These are phyloP conservation scores for Agaricus blazei DNA, from an alignment of 768 basidiomycete species.

Conservation along the genomic window DNA sequence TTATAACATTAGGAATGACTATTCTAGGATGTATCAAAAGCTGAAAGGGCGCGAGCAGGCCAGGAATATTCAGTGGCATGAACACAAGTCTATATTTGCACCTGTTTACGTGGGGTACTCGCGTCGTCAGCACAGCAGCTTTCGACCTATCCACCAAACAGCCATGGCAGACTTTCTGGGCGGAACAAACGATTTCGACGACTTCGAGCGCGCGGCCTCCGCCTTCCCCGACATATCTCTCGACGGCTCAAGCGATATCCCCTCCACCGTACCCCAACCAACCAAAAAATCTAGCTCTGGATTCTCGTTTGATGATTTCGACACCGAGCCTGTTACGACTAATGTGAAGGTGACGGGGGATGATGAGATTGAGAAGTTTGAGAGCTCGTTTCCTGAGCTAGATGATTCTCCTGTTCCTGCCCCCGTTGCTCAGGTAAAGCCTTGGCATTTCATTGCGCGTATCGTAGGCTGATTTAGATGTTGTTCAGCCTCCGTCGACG, in stretches of 20 bases:
- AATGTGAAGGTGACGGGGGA: constrained; percentile 77
- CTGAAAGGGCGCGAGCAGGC: constrained; percentile 66
- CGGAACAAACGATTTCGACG: constrained; percentile 59
- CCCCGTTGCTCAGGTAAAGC: constrained; percentile 14
- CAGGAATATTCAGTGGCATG: constrained; percentile 77
- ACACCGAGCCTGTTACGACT: constrained; percentile 29
- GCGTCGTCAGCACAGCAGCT: constrained; percentile 2
- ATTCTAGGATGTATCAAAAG: constrained; percentile 62
- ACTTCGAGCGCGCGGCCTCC: constrained; percentile 70
- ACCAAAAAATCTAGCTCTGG: constrained; percentile 26
- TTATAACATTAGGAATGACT: constrained; percentile 55
- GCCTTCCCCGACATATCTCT: constrained; percentile 84
- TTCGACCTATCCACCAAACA: constrained; percentile 10
- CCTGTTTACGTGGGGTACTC: neutral
- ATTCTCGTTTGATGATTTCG: constrained; percentile 70
- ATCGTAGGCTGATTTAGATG: neutral
- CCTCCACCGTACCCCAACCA: constrained; percentile 26
- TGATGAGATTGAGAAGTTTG: constrained; percentile 82
- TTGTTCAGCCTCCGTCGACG: constrained; percentile 20
- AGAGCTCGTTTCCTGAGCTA: constrained; percentile 82
- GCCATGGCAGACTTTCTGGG: constrained; percentile 41
- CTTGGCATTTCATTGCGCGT: neutral
- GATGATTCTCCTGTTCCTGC: constrained; percentile 32
- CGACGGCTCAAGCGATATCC: constrained; percentile 58
- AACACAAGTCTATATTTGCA: neutral